Base-by-base conservation (phyloP, 2,329 filamentous ascomycete genomes). In the Sarocladium kiliense region DNA sequence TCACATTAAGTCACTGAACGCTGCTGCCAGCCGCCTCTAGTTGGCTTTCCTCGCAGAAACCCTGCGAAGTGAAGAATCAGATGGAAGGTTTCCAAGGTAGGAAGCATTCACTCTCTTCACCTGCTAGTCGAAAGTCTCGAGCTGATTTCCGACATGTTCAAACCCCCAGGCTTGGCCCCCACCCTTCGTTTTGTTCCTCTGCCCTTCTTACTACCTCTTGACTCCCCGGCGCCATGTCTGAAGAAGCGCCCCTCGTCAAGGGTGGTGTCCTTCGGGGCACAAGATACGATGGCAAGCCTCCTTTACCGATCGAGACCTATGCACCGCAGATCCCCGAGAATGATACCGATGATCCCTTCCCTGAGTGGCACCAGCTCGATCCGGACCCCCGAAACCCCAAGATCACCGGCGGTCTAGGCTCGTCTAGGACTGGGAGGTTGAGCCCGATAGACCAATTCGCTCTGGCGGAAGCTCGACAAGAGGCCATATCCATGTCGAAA, bases 391-490 rank as follows among this genome's bases (percentile, higher is more conserved):
- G 4, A 32, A 30, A 16, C 45, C 25, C 45, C 45, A 30, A 19
- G 10, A 30, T n/a, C 45, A 50, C 45, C 26, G 19, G 42, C 42
- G n/a, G 12, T 21, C 12, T 18, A 18, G 39, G 39, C 9, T 9
- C n/a, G 39, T 18, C 30, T 12, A 32, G 30, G 12, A 47, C 42
- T 47, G 42, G 21, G 42, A 19, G 23, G 42, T 47, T 47, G 27
- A 37, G n/a, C 49, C 49, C 49, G 12, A 53, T 53, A 12, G 49
- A 53, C 27, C n/a, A 9, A 53, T 53, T 19, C 49, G 32, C 21
- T 36, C 32, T 53, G 18, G 49, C 49, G 10, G 30, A 53, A 53
- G 49, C 27, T 53, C 49, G 32, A 39, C 30, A 37, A 18, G 49
- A 53, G 5, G 4, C n/a, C 32, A 30, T 4, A 53, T 6, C 49